Evolutionary conservation across 345 rosid genomes (phyloP), one percentile per base, ranked within the genome.

Genomic region (Cardamine occulta): DNA sequence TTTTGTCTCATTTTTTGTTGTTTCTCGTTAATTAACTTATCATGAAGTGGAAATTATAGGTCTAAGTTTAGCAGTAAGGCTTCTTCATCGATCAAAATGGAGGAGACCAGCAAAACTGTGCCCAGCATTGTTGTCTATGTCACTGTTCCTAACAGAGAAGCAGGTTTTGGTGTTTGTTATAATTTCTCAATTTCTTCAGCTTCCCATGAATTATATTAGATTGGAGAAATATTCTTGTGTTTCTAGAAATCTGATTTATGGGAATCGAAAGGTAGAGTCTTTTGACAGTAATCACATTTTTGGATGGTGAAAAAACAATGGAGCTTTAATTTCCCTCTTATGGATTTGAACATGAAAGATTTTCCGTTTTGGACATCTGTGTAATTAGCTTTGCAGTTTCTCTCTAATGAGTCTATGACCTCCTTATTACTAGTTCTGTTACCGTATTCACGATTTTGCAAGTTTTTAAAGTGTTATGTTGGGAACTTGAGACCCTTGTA

Each of bases 91-190:
- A 82, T 78, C 69, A 85, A 70, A 81, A 90, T 91, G 97, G 98
- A 86, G 71, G 90, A 81, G 23, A 75, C 63, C 55, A 62, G 84
- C 79, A 77, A 79, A 66, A 79, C 82, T 58, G 97, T 90, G 52
- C 91, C 91, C 13, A 88, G 91, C 73, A 85, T 90, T 68, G 97
- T 90, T 8, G 96, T 94, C 48, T 94, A 90, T 65, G 93, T 91
- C 62, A 91, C 96, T 69, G 98, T 91, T 26, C 95, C 97, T 5
- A 90, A 85, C 77, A 86, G 86, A 82, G 97, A 94, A 75, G 87
- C 92, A 78, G 97, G 98, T 91, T 66, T 5, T 17, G 0, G 0
- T 55, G 5, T 31, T 40, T n/a, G 21, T 35, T 26, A 17, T 5
- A 7, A 2, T 61, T 35, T 13, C 31, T 26, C 24, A 8, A 7